phyloP scores from a whole-genome alignment of 306 rosid species.

The Corylus avellana region DNA sequence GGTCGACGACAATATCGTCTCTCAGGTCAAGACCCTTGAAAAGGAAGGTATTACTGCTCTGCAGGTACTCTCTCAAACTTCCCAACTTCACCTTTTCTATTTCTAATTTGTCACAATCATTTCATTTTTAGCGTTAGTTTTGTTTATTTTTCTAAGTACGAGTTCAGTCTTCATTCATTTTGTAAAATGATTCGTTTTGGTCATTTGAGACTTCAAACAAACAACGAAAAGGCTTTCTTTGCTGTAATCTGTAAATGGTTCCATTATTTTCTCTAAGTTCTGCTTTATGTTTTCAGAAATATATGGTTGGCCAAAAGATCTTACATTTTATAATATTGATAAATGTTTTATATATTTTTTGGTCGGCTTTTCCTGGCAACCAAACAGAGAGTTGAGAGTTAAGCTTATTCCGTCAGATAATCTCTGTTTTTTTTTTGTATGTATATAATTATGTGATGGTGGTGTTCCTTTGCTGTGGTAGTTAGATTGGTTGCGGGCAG shows the following conservation, averaged over 20 bases:
- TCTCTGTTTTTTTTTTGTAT: not conserved
- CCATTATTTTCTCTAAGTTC: not conserved
- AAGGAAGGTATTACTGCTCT: conserved; percentile 75
- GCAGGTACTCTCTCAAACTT: conserved; percentile 53
- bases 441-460: conserved; percentile 36
- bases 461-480: conserved; percentile 53
- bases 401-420: not conserved
- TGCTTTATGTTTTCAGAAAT: too few species aligned
- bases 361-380: not conserved
- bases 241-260: not conserved
- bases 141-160: not conserved
- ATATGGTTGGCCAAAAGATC: too few species aligned
- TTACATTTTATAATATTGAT: not conserved
- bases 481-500: conserved; percentile 99
- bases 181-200: not conserved
- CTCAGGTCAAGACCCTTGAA: conserved; percentile 84
- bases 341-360: not conserved
- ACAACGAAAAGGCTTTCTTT: not conserved
- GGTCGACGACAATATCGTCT: conserved; percentile 94
- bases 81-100: not conserved
- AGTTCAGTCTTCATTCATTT: too few species aligned
- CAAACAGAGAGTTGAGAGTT: not conserved
- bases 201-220: not conserved
- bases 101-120: not conserved
- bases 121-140: not conserved